These are phyloP conservation scores for Chaetomium globosum DNA, from an alignment of 2,329 filamentous ascomycete genomes.

Conservation along the genomic window DNA sequence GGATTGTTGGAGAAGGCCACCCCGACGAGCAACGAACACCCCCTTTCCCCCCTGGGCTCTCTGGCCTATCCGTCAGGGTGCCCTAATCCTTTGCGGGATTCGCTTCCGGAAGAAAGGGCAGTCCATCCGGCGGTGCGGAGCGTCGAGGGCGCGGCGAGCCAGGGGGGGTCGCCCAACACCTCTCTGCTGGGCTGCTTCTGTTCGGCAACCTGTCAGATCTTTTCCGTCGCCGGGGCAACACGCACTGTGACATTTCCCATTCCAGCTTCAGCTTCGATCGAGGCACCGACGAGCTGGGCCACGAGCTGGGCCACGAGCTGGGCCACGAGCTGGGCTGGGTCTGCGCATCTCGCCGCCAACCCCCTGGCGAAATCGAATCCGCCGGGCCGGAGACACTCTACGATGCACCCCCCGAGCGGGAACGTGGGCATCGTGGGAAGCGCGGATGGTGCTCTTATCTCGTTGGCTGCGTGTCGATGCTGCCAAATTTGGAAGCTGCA, in stretches of 20 bases:
- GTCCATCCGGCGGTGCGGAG: neutral
- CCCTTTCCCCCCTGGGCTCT: neutral
- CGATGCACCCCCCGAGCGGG: conserved; percentile 22
- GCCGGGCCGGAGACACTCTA: conserved; percentile 15
- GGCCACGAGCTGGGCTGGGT: conserved; percentile 3
- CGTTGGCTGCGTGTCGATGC: conserved; percentile 16
- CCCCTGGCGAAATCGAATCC: conserved; percentile 2
- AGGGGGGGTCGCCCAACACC: conserved; percentile 1
- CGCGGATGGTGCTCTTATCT: conserved; percentile 20
- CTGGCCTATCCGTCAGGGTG: conserved; percentile 17
- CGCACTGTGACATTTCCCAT: neutral
- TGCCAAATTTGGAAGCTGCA: conserved; percentile 33
- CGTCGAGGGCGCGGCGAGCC: neutral
- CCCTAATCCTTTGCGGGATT: neutral
- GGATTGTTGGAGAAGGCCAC: neutral
- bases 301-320: neutral
- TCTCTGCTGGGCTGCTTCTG: neutral
- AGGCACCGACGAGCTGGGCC: conserved; percentile 18
- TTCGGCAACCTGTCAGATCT: conserved; percentile 2
- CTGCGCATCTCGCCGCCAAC: conserved; percentile 1
- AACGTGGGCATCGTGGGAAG: neutral
- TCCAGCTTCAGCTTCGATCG: conserved; percentile 8
- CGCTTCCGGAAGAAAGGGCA: conserved; percentile 26
- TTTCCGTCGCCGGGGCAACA: conserved; percentile 7
- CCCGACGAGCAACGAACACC: neutral